phyloP scores from a whole-genome alignment of 306 rosid species.

The Sophora flavescens region DNA sequence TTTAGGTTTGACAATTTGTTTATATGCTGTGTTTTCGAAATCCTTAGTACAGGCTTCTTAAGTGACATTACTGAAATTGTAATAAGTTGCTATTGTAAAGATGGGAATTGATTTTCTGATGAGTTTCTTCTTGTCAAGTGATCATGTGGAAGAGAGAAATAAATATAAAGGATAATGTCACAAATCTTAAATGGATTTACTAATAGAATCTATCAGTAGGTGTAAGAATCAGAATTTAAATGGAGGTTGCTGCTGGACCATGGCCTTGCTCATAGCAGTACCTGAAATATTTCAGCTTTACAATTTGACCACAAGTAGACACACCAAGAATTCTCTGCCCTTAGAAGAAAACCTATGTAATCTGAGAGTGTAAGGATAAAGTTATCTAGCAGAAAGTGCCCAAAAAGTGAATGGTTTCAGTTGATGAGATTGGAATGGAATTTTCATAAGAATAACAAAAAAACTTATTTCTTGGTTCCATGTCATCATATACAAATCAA shows the following conservation, averaged over 20 bases:
- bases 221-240: conserved; percentile 24
- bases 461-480: conserved; percentile 43
- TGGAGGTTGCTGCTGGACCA: conserved; percentile 8
- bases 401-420: conserved; percentile 6
- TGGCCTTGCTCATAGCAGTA: neutral
- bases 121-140: too few species aligned
- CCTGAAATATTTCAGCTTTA: conserved; percentile 11
- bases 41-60: conserved; percentile 13
- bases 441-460: conserved; percentile 12
- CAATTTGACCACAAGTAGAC: neutral
- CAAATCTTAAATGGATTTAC: too few species aligned
- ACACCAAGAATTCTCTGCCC: conserved; percentile 17
- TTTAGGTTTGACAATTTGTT: conserved; percentile 23
- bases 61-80: neutral
- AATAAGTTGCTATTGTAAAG: neutral
- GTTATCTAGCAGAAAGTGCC: conserved; percentile 28
- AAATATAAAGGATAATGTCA: too few species aligned
- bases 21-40: conserved; percentile 23
- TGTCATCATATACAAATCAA: conserved; percentile 50
- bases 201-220: neutral
- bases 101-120: too few species aligned
- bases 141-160: too few species aligned
- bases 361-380: conserved; percentile 7
- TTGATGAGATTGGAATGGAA: conserved; percentile 20
- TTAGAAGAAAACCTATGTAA: conserved; percentile 6